Evolutionary conservation across 106 monocot species (phyloP), one percentile per base, ranked within the genome.

Genomic region (Dioscorea alata): DNA sequence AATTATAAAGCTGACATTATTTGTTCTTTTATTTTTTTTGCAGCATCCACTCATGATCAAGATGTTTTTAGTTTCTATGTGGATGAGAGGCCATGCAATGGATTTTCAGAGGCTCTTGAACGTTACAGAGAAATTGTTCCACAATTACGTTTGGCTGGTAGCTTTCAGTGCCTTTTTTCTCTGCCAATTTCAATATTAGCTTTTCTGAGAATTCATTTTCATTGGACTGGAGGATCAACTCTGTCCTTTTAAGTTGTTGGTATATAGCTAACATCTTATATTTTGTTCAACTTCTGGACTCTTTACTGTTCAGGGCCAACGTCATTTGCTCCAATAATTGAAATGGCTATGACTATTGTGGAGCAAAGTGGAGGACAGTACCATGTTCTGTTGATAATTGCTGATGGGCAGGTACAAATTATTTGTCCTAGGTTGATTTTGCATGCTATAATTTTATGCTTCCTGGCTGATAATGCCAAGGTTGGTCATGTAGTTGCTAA

Each of bases 371-470:
- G 85, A 13, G 88, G 86, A 2, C 91, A 91, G 54, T 95, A 95
- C 66, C 95, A 95, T 86, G 86, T 91, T 71, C 59, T 90, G 49
- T 17, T 95, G 49, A 88, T 95, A 72, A 91, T 90, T 72, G 90
- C 90, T 73, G 94, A 90, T 66, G 94, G 90, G 23, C 94, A 94
- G 88, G 96, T 96, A 82, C 50, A 31, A 42, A 42, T 42, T 42
- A 42, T 42, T 42, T 42, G 42, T 42, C 42, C 10, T 6, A 42
- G 10, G 42, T 42, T 42, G 42, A 42, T 42, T 42, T 42, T 42
- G 10, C 42, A 42, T 2, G 42, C 28, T 28, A 42, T 42, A 42
- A 42, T 42, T 3, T 42, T 42, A 10, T 42, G 9, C 6, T 42
- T 42, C 42, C 42, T 42, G 42, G 42, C 42, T 42, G 42, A 42